Conservation (phyloP, 1,284 basidiomycete species). For the Grifola frondosa region DNA sequence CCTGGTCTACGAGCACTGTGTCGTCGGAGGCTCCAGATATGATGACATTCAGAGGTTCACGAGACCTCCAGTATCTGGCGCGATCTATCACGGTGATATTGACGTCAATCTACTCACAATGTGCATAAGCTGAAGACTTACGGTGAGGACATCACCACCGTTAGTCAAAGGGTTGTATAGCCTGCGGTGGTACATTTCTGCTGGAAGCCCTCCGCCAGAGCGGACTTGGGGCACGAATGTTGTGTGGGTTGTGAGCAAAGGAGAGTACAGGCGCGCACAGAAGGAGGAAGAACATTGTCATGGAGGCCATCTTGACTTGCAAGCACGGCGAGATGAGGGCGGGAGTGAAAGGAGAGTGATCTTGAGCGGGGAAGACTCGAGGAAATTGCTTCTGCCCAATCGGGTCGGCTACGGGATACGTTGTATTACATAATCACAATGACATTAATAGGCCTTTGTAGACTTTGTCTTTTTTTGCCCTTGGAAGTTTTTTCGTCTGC, state of each 20-base stretch:
- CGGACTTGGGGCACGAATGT: conserved; percentile 16
- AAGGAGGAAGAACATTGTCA: conserved; percentile 23
- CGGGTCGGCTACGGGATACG: too few relatives aligned
- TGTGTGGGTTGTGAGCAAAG: conserved; percentile 11
- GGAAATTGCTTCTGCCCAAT: too few relatives aligned
- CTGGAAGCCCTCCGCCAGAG: conserved; percentile 22
- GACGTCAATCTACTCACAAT: neutral
- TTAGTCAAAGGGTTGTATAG: conserved; percentile 41
- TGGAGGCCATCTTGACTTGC: conserved; percentile 29
- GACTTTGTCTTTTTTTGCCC: too few relatives aligned
- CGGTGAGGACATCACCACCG: conserved; percentile 50
- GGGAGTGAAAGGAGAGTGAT: conserved; percentile 15
- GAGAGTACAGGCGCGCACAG: conserved; percentile 25
- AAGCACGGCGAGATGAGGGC: conserved; percentile 15
- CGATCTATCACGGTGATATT: conserved; percentile 6
- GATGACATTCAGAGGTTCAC: conserved; percentile 90
- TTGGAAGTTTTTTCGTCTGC: too few relatives aligned
- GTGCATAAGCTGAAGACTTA: conserved; percentile 25
- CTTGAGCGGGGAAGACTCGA: too few relatives aligned
- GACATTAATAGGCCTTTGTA: too few relatives aligned
- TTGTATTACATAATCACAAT: too few relatives aligned
- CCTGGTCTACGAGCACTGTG: conserved; percentile 64
- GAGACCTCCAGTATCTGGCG: conserved; percentile 66
- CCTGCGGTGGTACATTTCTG: conserved; percentile 36
- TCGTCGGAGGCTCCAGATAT: conserved; percentile 80